Conservation (phyloP, 768 basidiomycete genomes). For the Pisolithus tinctorius region DNA sequence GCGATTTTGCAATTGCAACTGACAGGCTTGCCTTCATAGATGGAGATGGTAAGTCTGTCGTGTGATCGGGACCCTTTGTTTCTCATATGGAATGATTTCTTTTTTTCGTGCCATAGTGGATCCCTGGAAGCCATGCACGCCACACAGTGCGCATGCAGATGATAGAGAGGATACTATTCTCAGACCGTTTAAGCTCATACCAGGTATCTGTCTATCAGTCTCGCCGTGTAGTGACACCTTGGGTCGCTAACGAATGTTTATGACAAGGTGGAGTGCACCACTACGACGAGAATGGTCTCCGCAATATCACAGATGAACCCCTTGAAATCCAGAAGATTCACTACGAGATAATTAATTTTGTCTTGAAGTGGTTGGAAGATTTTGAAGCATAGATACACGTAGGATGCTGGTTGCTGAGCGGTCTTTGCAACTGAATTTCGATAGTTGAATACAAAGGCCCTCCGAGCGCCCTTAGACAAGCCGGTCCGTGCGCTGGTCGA, state of each 20-base stretch:
- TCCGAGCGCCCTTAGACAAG: no score
- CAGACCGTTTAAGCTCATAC: constrained; percentile 83
- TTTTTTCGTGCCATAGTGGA: constrained; percentile 48
- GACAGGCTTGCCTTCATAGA: constrained; percentile 86
- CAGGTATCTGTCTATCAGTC: constrained; percentile 41
- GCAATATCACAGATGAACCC: constrained; percentile 58
- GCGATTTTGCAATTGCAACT: constrained; percentile 76
- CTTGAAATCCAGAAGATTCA: constrained; percentile 76
- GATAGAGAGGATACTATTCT: constrained; percentile 64
- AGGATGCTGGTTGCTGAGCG: background rate
- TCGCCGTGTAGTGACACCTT: background rate
- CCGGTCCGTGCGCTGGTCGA: constrained; percentile 20
- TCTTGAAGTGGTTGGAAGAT: constrained; percentile 62
- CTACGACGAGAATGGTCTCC: constrained; percentile 67
- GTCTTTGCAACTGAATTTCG: background rate
- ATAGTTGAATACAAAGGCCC: background rate
- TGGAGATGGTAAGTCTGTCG: constrained; percentile 53
- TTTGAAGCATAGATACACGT: constrained; percentile 20
- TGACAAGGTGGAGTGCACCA: constrained; percentile 61
- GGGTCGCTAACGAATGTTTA: background rate
- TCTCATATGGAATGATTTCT: background rate
- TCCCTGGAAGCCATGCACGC: constrained; percentile 86
- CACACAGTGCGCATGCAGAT: constrained; percentile 68
- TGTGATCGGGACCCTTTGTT: background rate
- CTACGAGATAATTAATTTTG: constrained; percentile 71